A percentile compares a stretch with the other conserved stretches of the same genome.
Evolutionary conservation across 176 grass and related monocot genomes (phyloP).

Genomic region (Eragrostis nindensis): DNA sequence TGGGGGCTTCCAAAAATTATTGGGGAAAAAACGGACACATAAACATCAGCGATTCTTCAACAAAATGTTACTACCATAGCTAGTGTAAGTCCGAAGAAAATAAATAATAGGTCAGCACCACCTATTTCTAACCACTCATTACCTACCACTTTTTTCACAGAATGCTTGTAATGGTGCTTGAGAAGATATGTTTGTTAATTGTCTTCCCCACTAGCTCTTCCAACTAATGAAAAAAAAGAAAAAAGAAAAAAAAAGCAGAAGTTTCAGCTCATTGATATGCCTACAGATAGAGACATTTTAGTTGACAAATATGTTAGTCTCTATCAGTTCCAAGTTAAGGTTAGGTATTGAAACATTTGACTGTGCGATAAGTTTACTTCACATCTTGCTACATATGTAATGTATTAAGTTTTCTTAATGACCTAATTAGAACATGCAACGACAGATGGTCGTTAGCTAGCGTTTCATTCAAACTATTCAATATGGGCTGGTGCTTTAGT

Average conservation of each 20-base stretch:
- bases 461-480: no score
- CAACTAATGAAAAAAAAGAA: neutral
- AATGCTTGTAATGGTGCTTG: neutral
- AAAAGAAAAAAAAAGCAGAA: no score
- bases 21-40: no score
- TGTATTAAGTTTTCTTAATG: neutral
- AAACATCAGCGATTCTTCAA: no score
- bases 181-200: constrained; percentile 30
- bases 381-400: neutral
- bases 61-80: no score
- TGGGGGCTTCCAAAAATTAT: no score
- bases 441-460: neutral
- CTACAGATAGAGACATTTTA: neutral
- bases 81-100: neutral
- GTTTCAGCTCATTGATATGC: neutral
- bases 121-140: neutral
- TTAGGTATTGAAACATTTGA: constrained; percentile 1
- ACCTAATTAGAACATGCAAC: neutral
- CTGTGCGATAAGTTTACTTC: neutral
- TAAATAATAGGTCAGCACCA: neutral
- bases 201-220: constrained; percentile 2
- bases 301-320: neutral
- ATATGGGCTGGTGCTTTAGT: no score
- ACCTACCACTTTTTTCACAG: neutral
- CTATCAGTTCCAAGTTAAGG: neutral